These are phyloP conservation scores for Rhynchospora tenuis DNA, from an alignment of 176 grass and related monocot species.

Conservation along the genomic window DNA sequence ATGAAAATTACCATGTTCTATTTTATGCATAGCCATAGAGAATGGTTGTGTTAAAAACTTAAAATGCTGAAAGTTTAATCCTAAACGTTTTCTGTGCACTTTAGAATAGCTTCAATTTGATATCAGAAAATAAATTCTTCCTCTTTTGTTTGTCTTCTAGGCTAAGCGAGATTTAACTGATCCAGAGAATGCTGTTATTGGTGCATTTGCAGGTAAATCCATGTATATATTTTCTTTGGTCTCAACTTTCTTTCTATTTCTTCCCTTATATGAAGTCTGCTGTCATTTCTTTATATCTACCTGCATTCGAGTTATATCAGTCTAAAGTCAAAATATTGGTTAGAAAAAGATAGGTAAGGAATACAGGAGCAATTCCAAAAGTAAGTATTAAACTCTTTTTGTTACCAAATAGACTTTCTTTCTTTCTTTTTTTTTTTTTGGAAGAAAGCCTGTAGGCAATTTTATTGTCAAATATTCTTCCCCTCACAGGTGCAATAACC, in stretches of 20 bases:
- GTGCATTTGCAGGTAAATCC: constrained; percentile 76
- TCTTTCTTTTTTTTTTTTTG: too few species aligned
- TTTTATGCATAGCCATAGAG: not conserved
- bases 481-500: constrained; percentile 66
- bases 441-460: too few species aligned
- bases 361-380: not conserved
- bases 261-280: not conserved
- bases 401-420: too few species aligned
- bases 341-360: not conserved
- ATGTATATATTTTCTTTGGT: not conserved
- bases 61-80: not conserved
- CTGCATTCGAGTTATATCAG: not conserved
- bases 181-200: constrained; percentile 92
- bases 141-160: constrained; percentile 23
- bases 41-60: not conserved
- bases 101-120: not conserved
- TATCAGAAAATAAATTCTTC: not conserved
- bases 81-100: not conserved
- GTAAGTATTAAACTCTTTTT: not conserved
- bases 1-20: not conserved
- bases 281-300: not conserved
- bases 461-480: not conserved
- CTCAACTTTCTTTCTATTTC: not conserved
- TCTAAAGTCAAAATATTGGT: not conserved
- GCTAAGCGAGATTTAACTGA: constrained; percentile 85